These are phyloP conservation scores for Plasmodium gallinaceum DNA, from an alignment of 169 alveolate genomes.

Conservation along the genomic window DNA sequence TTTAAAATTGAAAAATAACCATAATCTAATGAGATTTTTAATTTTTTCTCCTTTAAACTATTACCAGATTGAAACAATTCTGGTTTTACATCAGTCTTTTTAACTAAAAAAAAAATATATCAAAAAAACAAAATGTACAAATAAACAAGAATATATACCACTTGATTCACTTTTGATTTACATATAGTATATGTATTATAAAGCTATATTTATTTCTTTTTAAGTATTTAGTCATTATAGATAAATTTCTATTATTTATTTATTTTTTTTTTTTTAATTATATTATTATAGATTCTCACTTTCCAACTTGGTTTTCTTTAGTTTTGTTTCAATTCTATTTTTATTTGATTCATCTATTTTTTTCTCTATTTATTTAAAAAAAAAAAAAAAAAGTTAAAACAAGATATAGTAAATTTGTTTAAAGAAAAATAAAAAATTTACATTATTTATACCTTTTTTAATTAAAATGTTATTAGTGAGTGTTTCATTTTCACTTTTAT, in stretches of 20 bases:
- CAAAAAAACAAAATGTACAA: neutral
- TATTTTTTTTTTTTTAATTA: neutral
- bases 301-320: neutral
- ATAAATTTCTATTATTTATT: too few relatives aligned
- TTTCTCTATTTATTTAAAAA: neutral
- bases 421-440: too few relatives aligned
- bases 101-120: constrained; percentile 11
- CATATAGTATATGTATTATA: too few relatives aligned
- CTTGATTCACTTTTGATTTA: too few relatives aligned
- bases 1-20: neutral
- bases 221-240: neutral
- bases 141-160: neutral
- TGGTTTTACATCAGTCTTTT: neutral
- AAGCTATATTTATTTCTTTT: neutral
- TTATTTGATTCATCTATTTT: neutral
- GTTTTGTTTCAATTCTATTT: neutral
- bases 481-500: neutral
- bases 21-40: neutral
- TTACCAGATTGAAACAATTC: constrained; percentile 10
- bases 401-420: too few relatives aligned
- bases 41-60: neutral
- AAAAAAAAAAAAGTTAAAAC: too few relatives aligned
- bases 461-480: neutral
- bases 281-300: neutral
- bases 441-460: neutral